These are phyloP conservation scores for Cercospora nicotianae DNA, from an alignment of 2,329 filamentous ascomycete genomes.

Conservation along the genomic window DNA sequence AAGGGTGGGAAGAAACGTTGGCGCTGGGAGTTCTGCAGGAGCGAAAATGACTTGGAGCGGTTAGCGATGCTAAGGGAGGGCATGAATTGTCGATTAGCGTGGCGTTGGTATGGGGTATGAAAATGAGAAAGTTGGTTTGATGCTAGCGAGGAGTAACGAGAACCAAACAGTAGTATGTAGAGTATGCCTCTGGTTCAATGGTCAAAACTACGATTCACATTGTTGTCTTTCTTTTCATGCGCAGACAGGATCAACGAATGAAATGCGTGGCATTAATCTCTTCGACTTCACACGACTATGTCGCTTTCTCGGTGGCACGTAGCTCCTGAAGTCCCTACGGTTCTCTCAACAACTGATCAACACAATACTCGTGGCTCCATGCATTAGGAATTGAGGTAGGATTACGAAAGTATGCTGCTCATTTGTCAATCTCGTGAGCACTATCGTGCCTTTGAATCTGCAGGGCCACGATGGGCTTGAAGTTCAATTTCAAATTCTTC, in stretches of 20 bases:
- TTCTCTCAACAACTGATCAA: no score
- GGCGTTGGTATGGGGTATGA: background rate
- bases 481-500: background rate
- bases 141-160: background rate
- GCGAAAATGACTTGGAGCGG: background rate
- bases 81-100: background rate
- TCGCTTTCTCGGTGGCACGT: background rate
- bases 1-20: slow-evolving; percentile 22
- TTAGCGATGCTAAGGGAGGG: background rate
- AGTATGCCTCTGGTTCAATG: background rate
- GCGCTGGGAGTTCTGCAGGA: background rate
- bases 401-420: background rate
- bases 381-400: background rate
- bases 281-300: background rate
- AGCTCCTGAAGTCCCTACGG: background rate
- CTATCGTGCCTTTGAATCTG: background rate
- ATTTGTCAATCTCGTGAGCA: background rate
- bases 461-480: background rate
- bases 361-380: background rate
- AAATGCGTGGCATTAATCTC: background rate
- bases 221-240: background rate
- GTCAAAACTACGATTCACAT: background rate
- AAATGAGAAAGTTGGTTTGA: background rate
- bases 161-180: background rate
- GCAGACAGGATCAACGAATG: background rate